Evolutionary conservation across 306 rosid genomes (phyloP).

Genomic region (Comarum palustre): DNA sequence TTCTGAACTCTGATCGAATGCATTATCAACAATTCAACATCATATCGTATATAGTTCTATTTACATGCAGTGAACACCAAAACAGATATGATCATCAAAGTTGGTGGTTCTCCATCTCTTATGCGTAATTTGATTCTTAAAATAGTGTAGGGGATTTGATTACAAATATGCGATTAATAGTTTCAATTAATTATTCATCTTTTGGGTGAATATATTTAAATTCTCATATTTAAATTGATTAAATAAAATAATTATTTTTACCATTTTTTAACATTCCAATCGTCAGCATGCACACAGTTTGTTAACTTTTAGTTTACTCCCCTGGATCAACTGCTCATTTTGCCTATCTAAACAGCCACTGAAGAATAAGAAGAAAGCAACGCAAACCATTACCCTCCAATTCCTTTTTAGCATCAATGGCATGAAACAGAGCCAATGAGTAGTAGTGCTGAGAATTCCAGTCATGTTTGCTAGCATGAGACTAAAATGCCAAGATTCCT

Average conservation of each 20-base stretch:
- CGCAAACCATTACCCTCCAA: background rate
- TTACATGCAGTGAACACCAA: background rate
- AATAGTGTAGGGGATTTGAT: conserved; percentile 6
- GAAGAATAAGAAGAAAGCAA: background rate
- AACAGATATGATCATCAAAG: background rate
- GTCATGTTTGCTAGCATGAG: background rate
- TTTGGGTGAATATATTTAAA: no score
- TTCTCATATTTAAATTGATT: no score
- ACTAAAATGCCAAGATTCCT: conserved; percentile 34
- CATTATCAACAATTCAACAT: background rate
- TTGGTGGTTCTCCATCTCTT: background rate
- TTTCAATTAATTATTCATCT: no score
- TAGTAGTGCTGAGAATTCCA: background rate
- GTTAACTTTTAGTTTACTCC: background rate
- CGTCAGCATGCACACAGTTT: background rate
- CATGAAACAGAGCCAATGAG: background rate
- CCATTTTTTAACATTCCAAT: no score
- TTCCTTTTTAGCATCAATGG: background rate
- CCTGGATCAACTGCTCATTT: background rate
- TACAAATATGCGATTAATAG: conserved; percentile 26
- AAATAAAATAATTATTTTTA: no score
- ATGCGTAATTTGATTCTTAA: background rate
- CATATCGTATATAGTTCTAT: background rate
- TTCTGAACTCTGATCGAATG: no score
- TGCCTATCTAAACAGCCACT: background rate